phyloP scores from a whole-genome alignment of 225 moss, liverwort and hornwort species.

The Sphagnum contortum region DNA sequence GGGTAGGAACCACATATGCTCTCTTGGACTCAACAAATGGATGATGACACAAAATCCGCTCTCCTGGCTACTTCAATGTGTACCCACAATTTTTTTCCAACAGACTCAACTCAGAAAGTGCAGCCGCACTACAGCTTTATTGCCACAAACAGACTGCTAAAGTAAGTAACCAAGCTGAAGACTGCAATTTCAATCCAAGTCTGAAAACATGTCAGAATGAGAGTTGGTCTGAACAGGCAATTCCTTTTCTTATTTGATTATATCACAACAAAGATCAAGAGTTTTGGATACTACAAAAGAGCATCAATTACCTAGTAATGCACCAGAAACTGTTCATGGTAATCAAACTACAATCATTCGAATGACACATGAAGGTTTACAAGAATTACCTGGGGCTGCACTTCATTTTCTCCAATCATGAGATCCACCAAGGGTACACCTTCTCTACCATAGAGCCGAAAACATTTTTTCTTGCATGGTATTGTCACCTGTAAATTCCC shows the following conservation, averaged over 20 bases:
- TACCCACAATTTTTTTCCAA: not conserved
- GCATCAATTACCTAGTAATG: too few species aligned
- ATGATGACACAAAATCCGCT: conserved; percentile 87
- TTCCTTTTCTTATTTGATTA: too few species aligned
- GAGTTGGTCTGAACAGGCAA: too few species aligned
- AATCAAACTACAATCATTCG: too few species aligned
- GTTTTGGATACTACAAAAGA: too few species aligned
- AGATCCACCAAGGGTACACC: conserved; percentile 86
- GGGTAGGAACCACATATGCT: conserved; percentile 80
- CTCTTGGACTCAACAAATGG: conserved; percentile 90
- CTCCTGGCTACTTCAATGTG: conserved; percentile 50
- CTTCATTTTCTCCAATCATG: conserved; percentile 75
- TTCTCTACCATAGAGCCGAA: conserved; percentile 75
- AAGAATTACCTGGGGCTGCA: conserved; percentile 54
- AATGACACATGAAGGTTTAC: not conserved
- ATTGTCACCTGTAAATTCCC: conserved; percentile 59
- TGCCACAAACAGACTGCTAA: too few species aligned
- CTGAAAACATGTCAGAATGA: too few species aligned
- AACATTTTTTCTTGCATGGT: conserved; percentile 89
- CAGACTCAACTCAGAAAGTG: not conserved
- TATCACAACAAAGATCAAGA: too few species aligned
- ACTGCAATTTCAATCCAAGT: too few species aligned
- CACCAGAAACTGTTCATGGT: too few species aligned
- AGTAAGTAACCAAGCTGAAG: too few species aligned
- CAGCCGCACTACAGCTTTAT: too few species aligned